Evolutionary conservation across 768 basidiomycete genomes (phyloP), one percentile per base, ranked within the genome.

Genomic region (Heimioporus sp.): DNA sequence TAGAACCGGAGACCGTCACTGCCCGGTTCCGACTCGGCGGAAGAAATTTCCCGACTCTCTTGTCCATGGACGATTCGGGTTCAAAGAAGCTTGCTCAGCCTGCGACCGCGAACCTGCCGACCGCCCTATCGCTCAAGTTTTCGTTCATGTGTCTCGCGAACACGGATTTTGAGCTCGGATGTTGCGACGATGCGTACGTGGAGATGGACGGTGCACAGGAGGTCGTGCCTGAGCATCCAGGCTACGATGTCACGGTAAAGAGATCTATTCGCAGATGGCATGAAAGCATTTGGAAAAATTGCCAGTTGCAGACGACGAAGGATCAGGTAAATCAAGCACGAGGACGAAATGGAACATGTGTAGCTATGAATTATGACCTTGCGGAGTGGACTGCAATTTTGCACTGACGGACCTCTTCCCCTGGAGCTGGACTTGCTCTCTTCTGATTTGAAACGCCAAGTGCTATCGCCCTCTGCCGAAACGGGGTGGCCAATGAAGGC

Each of bases 401-500:
- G 73, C 74, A 3, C 74, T 72, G 10, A 75, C 9, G 79, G 75
- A 38, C 80, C 84, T 21, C 86, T 70, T 34, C 84, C 86, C 51
- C 85, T 73, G 19, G 79, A 74, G 35, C 68, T 73, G 38, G 71
- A 53, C 58, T 80, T 80, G 46, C 64, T 57, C 56, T 79, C 82
- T 60, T 87, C 86, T n/a, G 75, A 73, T 64, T 79, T 82, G 66
- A 90, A 90, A 37, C 75, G 74, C 92, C 94, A 94, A 12, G 64
- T 74, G 1, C 86, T 90, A 57, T 87, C 85, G 24, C 73, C 61
- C 46, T 90, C 87, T 11, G 81, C 81, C 64, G 87, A 90, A 3
- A 98, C 93, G 2, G 96, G 97, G 67, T 98, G 95, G 0, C 97
- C 96, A 40, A 98, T 78, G 66, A 98, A 98, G 6, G 85, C 90